Conservation (phyloP, 2,329 filamentous ascomycete genomes). For the Fusarium oxysporum region DNA sequence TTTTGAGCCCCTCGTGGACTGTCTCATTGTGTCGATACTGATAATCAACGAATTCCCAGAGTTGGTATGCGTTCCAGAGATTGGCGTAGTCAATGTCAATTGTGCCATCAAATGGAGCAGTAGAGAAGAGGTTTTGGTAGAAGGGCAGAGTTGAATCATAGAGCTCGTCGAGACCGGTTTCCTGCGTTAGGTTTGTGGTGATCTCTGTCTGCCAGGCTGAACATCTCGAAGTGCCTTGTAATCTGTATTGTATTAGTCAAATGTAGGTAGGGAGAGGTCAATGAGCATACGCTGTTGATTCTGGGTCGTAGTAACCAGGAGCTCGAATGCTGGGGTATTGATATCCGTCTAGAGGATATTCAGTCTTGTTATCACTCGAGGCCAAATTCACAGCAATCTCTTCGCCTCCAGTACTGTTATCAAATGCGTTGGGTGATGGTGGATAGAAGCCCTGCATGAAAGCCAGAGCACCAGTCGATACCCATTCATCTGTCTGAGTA, state of each 20-base stretch:
- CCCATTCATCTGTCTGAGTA: slow-evolving; percentile 56
- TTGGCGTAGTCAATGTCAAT: slow-evolving; percentile 52
- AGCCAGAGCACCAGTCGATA: slow-evolving; percentile 76
- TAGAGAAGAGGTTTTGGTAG: slow-evolving; percentile 58
- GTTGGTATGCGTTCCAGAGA: slow-evolving; percentile 62
- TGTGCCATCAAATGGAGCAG: slow-evolving; percentile 52
- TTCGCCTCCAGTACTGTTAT: slow-evolving; percentile 43
- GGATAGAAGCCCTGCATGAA: slow-evolving; percentile 91
- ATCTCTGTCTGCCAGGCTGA: slow-evolving; percentile 51
- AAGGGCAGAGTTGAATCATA: slow-evolving; percentile 50
- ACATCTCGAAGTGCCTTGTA: slow-evolving; percentile 56
- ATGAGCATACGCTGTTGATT: slow-evolving; percentile 58
- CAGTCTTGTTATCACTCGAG: slow-evolving; percentile 59
- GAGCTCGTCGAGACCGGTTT: slow-evolving; percentile 41
- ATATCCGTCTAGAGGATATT: slow-evolving; percentile 80
- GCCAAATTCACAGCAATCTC: slow-evolving; percentile 57
- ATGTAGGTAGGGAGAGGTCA: not conserved
- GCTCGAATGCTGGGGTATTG: slow-evolving; percentile 79
- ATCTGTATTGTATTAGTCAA: slow-evolving; percentile 40
- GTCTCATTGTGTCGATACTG: slow-evolving; percentile 63
- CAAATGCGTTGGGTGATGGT: slow-evolving; percentile 62
- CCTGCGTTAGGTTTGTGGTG: slow-evolving; percentile 40
- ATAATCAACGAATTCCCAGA: slow-evolving; percentile 69
- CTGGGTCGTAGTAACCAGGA: slow-evolving; percentile 58
- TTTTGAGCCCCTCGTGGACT: slow-evolving; percentile 53